phyloP scores from a whole-genome alignment of 768 basidiomycete species.

The Amanita fuliginea region DNA sequence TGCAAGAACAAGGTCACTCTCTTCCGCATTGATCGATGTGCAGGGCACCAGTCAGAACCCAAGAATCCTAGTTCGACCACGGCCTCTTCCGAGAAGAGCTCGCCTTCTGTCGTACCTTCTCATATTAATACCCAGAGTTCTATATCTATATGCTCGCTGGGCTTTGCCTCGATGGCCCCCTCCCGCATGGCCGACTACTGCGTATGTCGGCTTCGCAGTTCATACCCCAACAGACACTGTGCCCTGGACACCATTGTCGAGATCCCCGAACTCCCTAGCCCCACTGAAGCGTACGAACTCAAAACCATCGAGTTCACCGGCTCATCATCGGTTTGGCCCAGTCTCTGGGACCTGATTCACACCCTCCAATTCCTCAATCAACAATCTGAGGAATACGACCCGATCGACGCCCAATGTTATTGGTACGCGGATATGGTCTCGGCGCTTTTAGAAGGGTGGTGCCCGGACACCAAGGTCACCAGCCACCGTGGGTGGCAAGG shows the following conservation, averaged over 20 bases:
- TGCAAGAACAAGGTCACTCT: neutral
- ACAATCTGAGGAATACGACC: neutral
- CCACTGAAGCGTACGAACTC: neutral
- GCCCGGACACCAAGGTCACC: neutral
- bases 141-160: neutral
- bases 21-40: neutral
- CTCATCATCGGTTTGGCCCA: neutral
- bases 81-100: neutral
- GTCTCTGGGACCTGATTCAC: neutral
- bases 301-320: neutral
- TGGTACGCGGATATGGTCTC: slow-evolving; percentile 2
- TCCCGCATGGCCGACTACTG: neutral
- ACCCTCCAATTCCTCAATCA: neutral
- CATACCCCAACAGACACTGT: neutral
- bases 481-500: neutral
- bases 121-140: too few relatives aligned
- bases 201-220: neutral
- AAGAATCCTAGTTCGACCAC: too few relatives aligned
- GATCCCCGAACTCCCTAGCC: neutral
- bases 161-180: neutral
- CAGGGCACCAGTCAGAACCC: neutral
- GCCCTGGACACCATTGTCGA: neutral
- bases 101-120: neutral
- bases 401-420: slow-evolving; percentile 1
- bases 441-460: neutral